These are phyloP conservation scores for Terfezia claveryi DNA, from an alignment of 495 filamentous ascomycete species.

Conservation along the genomic window DNA sequence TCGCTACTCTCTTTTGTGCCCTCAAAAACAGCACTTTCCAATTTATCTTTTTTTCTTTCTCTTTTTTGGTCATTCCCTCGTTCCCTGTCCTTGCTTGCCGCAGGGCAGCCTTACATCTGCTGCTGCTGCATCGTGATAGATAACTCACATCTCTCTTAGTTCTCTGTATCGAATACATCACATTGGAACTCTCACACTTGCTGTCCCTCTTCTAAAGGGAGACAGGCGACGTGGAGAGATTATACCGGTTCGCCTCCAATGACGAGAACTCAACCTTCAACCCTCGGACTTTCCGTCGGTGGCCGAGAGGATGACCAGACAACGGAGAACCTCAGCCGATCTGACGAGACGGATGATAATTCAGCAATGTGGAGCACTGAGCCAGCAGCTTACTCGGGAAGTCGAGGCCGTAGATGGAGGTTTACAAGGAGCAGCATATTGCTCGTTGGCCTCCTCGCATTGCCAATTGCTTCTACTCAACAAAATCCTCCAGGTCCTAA, in stretches of 20 bases:
- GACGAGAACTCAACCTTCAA: too few species aligned
- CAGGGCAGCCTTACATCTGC: not conserved
- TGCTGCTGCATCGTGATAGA: not conserved
- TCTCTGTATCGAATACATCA: not conserved
- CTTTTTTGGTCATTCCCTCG: not conserved
- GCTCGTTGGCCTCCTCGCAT: not conserved
- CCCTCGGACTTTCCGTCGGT: too few species aligned
- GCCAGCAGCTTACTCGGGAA: not conserved
- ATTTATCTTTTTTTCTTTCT: too few species aligned
- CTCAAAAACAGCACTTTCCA: not conserved
- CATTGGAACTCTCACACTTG: not conserved
- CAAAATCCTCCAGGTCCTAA: not conserved
- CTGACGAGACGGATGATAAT: too few species aligned
- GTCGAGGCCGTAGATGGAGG: not conserved
- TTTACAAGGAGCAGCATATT: not conserved
- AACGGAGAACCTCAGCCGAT: too few species aligned
- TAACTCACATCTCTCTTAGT: not conserved
- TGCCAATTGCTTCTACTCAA: constrained; percentile 1
- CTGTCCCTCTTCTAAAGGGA: not conserved
- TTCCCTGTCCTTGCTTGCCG: too few species aligned
- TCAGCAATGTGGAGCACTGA: not conserved
- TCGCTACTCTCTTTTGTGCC: not conserved
- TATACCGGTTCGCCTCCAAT: too few species aligned
- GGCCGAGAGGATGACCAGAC: too few species aligned
- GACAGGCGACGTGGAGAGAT: not conserved